phyloP scores from a whole-genome alignment of 495 filamentous ascomycete genomes.

The Hyaloscypha variabilis region DNA sequence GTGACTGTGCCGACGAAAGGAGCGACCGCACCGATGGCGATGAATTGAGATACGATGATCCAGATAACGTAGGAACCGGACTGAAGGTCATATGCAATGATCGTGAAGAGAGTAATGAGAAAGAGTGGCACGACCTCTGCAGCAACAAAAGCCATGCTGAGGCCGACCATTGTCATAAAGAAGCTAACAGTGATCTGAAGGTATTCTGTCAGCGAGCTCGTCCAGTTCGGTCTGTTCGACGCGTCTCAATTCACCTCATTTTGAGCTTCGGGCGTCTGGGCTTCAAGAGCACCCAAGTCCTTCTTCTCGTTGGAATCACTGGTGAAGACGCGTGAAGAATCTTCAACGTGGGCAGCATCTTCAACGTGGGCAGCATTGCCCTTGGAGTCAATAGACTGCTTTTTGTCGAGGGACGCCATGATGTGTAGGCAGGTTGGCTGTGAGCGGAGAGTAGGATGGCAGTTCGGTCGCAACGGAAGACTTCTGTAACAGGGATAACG shows the following conservation, averaged over 20 bases:
- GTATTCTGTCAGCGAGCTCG: not conserved
- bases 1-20: constrained; percentile 7
- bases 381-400: not conserved
- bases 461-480: too few species aligned
- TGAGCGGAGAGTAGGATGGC: too few species aligned
- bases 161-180: constrained; percentile 9
- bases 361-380: not conserved
- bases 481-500: too few species aligned
- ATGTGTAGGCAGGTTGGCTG: too few species aligned
- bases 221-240: not conserved
- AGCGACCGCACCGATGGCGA: constrained; percentile 2
- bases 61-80: not conserved
- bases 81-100: constrained; percentile 6
- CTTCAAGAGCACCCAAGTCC: not conserved
- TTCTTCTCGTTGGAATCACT: not conserved
- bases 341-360: not conserved
- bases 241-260: not conserved
- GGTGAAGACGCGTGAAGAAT: not conserved
- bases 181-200: constrained; percentile 2
- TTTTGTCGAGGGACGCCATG: too few species aligned
- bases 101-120: constrained; percentile 10
- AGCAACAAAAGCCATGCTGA: constrained; percentile 1
- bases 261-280: not conserved
- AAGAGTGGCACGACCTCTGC: constrained; percentile 6
- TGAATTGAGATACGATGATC: constrained; percentile 12